Conservation (phyloP, 2,329 filamentous ascomycete genomes). For the Microcyclospora pomicola region DNA sequence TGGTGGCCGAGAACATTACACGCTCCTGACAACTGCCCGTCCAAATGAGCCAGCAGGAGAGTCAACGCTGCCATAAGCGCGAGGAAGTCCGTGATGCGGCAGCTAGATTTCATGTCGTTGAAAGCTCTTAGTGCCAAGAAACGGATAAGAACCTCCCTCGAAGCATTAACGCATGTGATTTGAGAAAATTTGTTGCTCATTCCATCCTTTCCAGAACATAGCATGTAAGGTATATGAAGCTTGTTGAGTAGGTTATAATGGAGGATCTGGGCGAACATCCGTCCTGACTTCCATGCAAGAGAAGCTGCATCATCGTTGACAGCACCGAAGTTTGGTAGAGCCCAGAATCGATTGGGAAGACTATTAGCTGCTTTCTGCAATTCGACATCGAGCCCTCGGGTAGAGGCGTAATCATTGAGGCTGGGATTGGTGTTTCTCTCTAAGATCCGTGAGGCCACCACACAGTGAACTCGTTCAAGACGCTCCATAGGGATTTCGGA, state of each 20-base stretch:
- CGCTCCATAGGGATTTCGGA: too few relatives aligned
- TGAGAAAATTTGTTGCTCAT: slow-evolving; percentile 21
- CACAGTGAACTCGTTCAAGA: too few relatives aligned
- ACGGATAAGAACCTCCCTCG: slow-evolving; percentile 26
- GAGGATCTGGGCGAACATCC: slow-evolving; percentile 19
- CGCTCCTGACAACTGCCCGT: slow-evolving; percentile 15
- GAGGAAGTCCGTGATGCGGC: slow-evolving; percentile 26
- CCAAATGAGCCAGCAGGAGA: slow-evolving; percentile 26
- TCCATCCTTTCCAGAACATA: slow-evolving; percentile 12
- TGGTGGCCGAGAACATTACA: slow-evolving; percentile 27
- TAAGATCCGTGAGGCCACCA: too few relatives aligned
- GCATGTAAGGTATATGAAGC: slow-evolving; percentile 29
- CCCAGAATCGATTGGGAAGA: slow-evolving; percentile 17
- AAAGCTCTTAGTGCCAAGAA: slow-evolving; percentile 24
- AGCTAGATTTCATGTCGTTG: slow-evolving; percentile 20
- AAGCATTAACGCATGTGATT: slow-evolving; percentile 26
- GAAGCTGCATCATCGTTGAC: neutral
- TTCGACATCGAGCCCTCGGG: slow-evolving; percentile 18
- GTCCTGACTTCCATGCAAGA: slow-evolving; percentile 18
- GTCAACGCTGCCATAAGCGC: slow-evolving; percentile 26
- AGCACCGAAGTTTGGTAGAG: slow-evolving; percentile 3
- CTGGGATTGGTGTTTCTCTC: too few relatives aligned
- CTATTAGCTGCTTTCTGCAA: slow-evolving; percentile 7
- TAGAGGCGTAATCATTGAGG: slow-evolving; percentile 12
- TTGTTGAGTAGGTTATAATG: slow-evolving; percentile 28